Conservation (phyloP, 2,329 filamentous ascomycete species). For the Xylaria polymorpha region DNA sequence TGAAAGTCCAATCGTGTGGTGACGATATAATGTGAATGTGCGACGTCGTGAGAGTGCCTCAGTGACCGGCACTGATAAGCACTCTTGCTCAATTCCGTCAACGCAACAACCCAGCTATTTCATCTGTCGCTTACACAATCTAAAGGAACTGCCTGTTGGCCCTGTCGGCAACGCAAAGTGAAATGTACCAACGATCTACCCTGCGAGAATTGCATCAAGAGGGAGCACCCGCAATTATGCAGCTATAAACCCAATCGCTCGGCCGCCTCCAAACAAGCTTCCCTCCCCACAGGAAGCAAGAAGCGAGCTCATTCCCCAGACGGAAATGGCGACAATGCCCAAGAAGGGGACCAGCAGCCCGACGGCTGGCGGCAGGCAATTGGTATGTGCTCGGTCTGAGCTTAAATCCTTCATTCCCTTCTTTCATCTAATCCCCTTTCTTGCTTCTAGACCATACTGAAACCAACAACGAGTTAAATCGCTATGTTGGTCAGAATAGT, state of each 20-base stretch:
- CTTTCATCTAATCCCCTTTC: slow-evolving; percentile 26
- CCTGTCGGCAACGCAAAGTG: slow-evolving; percentile 74
- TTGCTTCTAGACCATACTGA: slow-evolving; percentile 63
- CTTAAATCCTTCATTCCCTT: neutral
- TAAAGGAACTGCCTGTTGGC: slow-evolving; percentile 73
- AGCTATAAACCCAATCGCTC: slow-evolving; percentile 73
- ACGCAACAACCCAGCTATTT: slow-evolving; percentile 12
- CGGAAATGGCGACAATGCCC: slow-evolving; percentile 52
- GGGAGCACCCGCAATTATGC: slow-evolving; percentile 72
- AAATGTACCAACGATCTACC: slow-evolving; percentile 77
- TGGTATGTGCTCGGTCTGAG: slow-evolving; percentile 41
- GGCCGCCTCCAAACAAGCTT: slow-evolving; percentile 52
- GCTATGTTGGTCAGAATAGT: slow-evolving; percentile 75
- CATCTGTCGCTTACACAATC: slow-evolving; percentile 39
- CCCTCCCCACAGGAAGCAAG: slow-evolving; percentile 49
- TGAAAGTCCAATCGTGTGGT: neutral
- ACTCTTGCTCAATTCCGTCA: slow-evolving; percentile 10
- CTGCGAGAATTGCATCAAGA: slow-evolving; percentile 75
- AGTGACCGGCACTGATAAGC: neutral
- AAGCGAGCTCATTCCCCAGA: slow-evolving; percentile 61
- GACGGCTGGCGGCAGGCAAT: slow-evolving; percentile 50
- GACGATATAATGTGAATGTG: slow-evolving; percentile 3
- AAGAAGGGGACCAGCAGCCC: slow-evolving; percentile 52
- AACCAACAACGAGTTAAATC: slow-evolving; percentile 60
- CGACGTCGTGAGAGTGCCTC: neutral